These are phyloP conservation scores for Pulveroboletus sp. DNA, from an alignment of 768 basidiomycete species.

Conservation along the genomic window DNA sequence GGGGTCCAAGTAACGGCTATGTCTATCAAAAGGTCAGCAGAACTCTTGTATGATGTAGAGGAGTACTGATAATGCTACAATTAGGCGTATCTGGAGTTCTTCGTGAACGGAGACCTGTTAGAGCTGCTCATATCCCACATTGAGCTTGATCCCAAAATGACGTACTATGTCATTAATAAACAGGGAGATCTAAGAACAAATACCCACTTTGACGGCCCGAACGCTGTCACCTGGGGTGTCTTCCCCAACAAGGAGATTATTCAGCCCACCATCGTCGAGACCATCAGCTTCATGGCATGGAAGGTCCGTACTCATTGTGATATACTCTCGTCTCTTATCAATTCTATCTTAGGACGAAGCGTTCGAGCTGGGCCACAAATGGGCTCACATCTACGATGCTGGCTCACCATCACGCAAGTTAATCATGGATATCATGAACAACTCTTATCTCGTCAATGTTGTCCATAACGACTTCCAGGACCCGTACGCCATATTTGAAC, in stretches of 20 bases:
- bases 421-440: constrained; percentile 75
- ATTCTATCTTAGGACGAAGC: constrained; percentile 74
- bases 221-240: constrained; percentile 98
- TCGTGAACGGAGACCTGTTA: constrained; percentile 73
- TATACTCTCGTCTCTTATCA: constrained; percentile 2
- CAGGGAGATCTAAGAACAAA: constrained; percentile 93
- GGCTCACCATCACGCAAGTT: constrained; percentile 70
- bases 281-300: constrained; percentile 98
- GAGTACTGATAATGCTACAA: background rate
- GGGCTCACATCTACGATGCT: constrained; percentile 82
- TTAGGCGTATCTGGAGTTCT: constrained; percentile 95
- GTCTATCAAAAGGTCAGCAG: constrained; percentile 85
- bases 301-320: constrained; percentile 49
- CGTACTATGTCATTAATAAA: constrained; percentile 97
- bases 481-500: constrained; percentile 76
- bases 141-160: constrained; percentile 82
- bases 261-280: constrained; percentile 95
- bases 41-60: background rate
- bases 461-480: constrained; percentile 96
- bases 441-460: constrained; percentile 84
- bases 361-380: constrained; percentile 85
- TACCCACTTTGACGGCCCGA: constrained; percentile 91
- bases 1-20: constrained; percentile 92
- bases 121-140: constrained; percentile 72
- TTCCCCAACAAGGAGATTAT: constrained; percentile 96